Evolutionary conservation across 164 flowering plant genomes (phyloP).

Genomic region (Magnolia officinalis): DNA sequence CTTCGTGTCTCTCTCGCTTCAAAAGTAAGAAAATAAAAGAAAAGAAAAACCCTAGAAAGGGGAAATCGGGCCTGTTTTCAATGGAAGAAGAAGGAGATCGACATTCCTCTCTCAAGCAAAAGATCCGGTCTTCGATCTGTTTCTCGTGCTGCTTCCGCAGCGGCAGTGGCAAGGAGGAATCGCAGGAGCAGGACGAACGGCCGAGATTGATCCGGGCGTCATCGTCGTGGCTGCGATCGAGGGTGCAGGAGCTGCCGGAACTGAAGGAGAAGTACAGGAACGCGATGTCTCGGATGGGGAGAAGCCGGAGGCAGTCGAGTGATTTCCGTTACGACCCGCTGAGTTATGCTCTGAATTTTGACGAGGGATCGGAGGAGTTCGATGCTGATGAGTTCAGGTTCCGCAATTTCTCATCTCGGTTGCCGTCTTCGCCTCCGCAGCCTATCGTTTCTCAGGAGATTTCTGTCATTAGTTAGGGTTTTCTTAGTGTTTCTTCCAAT

Average conservation of each 20-base stretch:
- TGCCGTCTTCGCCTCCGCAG: conserved; percentile 26
- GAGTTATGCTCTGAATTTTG: conserved; percentile 58
- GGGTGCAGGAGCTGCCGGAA: conserved; percentile 33
- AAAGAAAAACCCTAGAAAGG: background rate
- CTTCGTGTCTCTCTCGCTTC: too few species aligned
- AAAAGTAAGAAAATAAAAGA: background rate
- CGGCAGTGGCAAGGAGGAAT: background rate
- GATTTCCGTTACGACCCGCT: conserved; percentile 57
- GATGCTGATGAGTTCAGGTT: conserved; percentile 26
- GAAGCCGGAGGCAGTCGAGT: conserved; percentile 25
- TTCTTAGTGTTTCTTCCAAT: too few species aligned
- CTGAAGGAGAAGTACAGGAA: conserved; percentile 29
- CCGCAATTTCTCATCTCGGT: conserved; percentile 32
- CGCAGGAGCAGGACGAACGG: conserved; percentile 3
- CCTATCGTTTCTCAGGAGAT: background rate
- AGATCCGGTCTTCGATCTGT: conserved; percentile 17
- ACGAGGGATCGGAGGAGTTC: conserved; percentile 27
- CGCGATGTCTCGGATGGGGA: conserved; percentile 26
- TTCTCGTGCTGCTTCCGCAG: conserved; percentile 30
- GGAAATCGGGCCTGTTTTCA: background rate
- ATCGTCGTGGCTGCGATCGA: conserved; percentile 30
- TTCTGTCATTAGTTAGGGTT: background rate
- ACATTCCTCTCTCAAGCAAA: conserved; percentile 6
- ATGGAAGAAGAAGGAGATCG: background rate
- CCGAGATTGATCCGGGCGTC: conserved; percentile 22